Conservation (phyloP, 495 filamentous ascomycete species). For the Geoglossum glabrum region DNA sequence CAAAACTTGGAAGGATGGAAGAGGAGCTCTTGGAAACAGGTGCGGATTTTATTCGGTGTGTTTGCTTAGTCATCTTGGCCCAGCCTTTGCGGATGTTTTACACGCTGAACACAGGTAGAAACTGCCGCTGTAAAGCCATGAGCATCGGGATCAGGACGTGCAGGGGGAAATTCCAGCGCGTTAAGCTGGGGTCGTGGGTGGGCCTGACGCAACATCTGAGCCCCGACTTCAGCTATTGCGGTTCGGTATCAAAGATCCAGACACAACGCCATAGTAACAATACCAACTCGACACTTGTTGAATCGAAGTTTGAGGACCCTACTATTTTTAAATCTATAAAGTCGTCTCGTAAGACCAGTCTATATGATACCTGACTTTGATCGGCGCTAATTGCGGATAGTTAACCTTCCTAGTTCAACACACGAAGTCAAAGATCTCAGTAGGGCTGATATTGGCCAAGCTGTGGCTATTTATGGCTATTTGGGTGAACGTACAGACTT, state of each 20-base stretch:
- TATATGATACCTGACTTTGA: background rate
- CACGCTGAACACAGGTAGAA: background rate
- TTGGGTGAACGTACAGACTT: constrained; percentile 40
- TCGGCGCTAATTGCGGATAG: constrained; percentile 14
- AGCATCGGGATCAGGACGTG: background rate
- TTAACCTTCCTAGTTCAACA: constrained; percentile 31
- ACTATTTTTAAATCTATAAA: background rate
- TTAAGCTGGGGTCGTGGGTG: background rate
- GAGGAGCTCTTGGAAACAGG: constrained; percentile 14
- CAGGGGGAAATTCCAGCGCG: background rate
- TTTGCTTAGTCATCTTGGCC: background rate
- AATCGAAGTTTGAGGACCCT: background rate
- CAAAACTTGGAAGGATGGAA: constrained; percentile 97
- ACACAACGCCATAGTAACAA: background rate
- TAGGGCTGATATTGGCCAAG: constrained; percentile 19
- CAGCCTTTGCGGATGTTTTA: background rate
- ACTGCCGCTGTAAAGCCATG: background rate
- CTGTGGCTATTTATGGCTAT: constrained; percentile 53
- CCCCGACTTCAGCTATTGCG: background rate
- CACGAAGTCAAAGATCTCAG: constrained; percentile 27
- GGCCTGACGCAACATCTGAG: background rate
- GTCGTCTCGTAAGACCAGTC: background rate
- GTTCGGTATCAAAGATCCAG: background rate
- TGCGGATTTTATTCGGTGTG: background rate
- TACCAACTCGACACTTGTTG: background rate